Evolutionary conservation across 2,329 filamentous ascomycete genomes (phyloP), one percentile per base, ranked within the genome.

Genomic region (Pochonia chlamydosporia): DNA sequence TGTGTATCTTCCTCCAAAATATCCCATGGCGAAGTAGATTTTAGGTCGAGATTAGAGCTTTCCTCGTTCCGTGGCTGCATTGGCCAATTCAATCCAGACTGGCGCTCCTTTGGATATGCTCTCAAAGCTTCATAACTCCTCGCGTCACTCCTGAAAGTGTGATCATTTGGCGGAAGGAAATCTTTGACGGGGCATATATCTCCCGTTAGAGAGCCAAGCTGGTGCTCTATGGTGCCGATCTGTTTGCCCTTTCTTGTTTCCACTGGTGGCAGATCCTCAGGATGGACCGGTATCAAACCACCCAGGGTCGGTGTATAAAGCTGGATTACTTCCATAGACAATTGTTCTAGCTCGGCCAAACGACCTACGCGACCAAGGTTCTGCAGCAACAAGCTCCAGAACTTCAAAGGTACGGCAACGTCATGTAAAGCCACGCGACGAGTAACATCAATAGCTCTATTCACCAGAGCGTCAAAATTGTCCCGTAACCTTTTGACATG

Each of bases 381-480:
- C 35, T 66, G 66, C 10, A 80, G 52, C 0, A 78, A 52, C 3
- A 64, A 64, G 47, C 63, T 65, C 72, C 75, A 77, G 30, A 62
- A 64, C 10, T 51, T 51, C 4, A 62, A 49, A n/a, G 66, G 64
- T 25, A 71, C 59, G 18, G 63, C 61, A 23, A 67, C 55, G 23
- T 64, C 54, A 25, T 66, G 63, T 14, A 54, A 50, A 6, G 60
- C 55, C 13, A 66, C 49, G 18, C 55, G 56, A 18, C 64, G 55
- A 5, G 53, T 55, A 31, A 65, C 43, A 13, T 58, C 49, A 14
- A 68, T 60, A 5, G 63, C 64, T 35, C 53, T 55, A 37, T 66
- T 61, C 28, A 67, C 51, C n/a, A 49, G 33, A 4, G 52, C 53
- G 14, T 48, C 40, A 5, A 49, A 47, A 16, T 48, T 16, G 5